Percentiles rank a stretch among this genome's conserved stretches.
Conservation (phyloP, 164 flowering plant species). For the Nelumbo lutea region DNA sequence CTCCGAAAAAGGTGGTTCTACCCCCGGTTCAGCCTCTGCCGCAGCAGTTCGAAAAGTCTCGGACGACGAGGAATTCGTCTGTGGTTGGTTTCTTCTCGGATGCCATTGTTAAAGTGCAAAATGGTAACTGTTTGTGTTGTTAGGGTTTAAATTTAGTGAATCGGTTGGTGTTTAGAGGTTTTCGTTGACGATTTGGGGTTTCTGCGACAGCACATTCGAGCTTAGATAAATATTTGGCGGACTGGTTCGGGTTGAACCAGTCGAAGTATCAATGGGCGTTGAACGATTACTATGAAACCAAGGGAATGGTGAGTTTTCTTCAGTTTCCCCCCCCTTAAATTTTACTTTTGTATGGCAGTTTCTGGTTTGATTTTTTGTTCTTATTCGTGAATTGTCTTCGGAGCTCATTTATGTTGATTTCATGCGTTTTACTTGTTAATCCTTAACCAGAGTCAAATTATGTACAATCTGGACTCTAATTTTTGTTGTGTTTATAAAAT, state of each 20-base stretch:
- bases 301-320: conserved; percentile 38
- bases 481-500: too few species aligned
- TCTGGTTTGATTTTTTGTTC: too few species aligned
- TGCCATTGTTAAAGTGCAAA: conserved; percentile 49
- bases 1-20: conserved; percentile 14
- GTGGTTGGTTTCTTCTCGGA: conserved; percentile 42
- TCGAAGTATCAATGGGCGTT: conserved; percentile 79
- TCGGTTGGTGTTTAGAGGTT: neutral
- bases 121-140: conserved; percentile 28
- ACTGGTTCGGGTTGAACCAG: conserved; percentile 70
- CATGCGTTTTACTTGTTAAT: too few species aligned
- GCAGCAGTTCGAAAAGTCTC: conserved; percentile 24
- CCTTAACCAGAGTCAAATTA: too few species aligned
- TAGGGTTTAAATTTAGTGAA: too few species aligned
- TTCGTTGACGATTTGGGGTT: neutral
- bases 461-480: too few species aligned
- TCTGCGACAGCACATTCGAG: conserved; percentile 50
- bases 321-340: neutral
- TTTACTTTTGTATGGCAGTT: too few species aligned
- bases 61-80: conserved; percentile 14
- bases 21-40: conserved; percentile 51
- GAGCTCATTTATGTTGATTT: too few species aligned
- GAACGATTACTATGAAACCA: conserved; percentile 60
- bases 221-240: conserved; percentile 59
- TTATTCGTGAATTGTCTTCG: too few species aligned